Evolutionary conservation across 164 flowering plant genomes (phyloP).

Genomic region (Amborella trichopoda): DNA sequence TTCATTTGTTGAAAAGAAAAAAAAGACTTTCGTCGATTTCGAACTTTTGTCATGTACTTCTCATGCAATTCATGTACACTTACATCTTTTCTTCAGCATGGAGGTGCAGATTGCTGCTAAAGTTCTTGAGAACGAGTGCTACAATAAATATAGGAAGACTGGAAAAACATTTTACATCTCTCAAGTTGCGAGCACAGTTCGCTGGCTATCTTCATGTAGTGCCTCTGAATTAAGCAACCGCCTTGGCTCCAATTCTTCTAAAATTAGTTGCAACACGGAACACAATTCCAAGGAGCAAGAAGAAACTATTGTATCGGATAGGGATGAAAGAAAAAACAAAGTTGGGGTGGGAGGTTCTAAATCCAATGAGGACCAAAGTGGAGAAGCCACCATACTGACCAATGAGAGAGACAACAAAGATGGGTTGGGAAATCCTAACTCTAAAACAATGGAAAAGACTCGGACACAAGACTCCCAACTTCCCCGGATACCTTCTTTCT

Average conservation of each 20-base stretch:
- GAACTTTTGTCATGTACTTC: no score
- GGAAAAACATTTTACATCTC: slow-evolving; percentile 81
- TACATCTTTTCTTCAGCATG: slow-evolving; percentile 39
- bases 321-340: not conserved
- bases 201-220: slow-evolving; percentile 61
- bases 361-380: not conserved
- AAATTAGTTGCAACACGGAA: slow-evolving; percentile 1
- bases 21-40: no score
- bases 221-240: slow-evolving; percentile 28
- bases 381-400: not conserved
- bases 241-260: slow-evolving; percentile 15
- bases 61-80: no score
- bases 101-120: slow-evolving; percentile 37
- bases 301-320: not conserved
- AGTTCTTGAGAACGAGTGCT: slow-evolving; percentile 68
- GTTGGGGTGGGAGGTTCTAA: slow-evolving; percentile 2
- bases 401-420: slow-evolving; percentile 2
- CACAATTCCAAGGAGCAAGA: slow-evolving; percentile 6
- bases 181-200: slow-evolving; percentile 61
- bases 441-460: slow-evolving; percentile 4
- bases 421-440: slow-evolving; percentile 9
- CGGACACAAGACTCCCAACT: slow-evolving; percentile 10
- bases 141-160: slow-evolving; percentile 49
- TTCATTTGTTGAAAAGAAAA: no score
- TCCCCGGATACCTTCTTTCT: slow-evolving; percentile 57